Evolutionary conservation across 169 alveolate species (phyloP).

Genomic region (Plasmodium adleri): DNA sequence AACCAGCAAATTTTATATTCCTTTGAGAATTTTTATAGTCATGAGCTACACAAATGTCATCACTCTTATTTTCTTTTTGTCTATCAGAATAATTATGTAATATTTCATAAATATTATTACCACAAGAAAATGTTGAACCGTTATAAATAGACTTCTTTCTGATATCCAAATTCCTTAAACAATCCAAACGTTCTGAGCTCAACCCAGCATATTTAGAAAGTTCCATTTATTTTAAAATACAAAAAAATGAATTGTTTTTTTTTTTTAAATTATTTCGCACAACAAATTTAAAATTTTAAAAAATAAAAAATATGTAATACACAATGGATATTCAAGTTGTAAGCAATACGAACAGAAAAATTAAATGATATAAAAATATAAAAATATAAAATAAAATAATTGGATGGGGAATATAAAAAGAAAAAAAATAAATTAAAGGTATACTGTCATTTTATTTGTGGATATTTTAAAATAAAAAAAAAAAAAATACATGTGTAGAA

Average conservation of each 20-base stretch:
- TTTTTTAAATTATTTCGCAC: too few species aligned
- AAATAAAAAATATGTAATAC: neutral
- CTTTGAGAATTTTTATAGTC: constrained; percentile 12
- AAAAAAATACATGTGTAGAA: too few species aligned
- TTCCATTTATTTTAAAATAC: constrained; percentile 20
- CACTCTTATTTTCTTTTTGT: constrained; percentile 12
- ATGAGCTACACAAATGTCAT: constrained; percentile 1
- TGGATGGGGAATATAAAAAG: too few species aligned
- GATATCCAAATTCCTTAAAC: constrained; percentile 35
- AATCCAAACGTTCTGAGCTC: constrained; percentile 66
- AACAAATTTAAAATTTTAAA: neutral
- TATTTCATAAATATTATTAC: constrained; percentile 58
- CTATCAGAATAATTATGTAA: constrained; percentile 41
- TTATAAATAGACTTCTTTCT: constrained; percentile 29
- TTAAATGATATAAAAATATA: too few species aligned
- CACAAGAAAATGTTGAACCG: constrained; percentile 31
- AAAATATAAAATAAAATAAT: too few species aligned
- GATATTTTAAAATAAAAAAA: too few species aligned
- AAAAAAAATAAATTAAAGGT: too few species aligned
- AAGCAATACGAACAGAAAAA: neutral
- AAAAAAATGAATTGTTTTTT: neutral
- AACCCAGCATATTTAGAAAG: constrained; percentile 55
- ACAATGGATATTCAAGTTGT: too few species aligned
- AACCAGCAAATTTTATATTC: constrained; percentile 41
- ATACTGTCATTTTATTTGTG: too few species aligned